Base-by-base conservation (phyloP, 169 alveolate species). In the Plasmodium chabaudi region DNA sequence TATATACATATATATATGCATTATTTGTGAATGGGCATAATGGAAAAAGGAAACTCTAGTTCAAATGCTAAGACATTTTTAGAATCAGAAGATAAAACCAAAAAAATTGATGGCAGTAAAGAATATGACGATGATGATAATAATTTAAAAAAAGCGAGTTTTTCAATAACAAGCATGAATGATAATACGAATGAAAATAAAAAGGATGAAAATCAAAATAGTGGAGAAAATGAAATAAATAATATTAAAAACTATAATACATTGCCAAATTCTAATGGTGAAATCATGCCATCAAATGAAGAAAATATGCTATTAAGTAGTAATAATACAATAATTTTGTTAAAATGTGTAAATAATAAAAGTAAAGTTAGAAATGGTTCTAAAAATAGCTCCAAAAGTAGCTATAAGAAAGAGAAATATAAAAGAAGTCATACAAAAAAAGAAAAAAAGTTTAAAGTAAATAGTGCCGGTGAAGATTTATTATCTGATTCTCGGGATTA, bases 291-390 rank as follows among this genome's bases (percentile, higher is more conserved):
- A 1, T 34, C 39, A 60, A 21, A 68, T 42, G 47, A 68, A 5
- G 9, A 68, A 15, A 3, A 71, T 42, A 34, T n/a, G 34, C 39
- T 71, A 21, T 9, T 34, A 49, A 60, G 44, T 9, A 53, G 49
- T 23, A 72, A 68, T 57, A 77, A 77, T 56, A 77, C 88, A 15
- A 46, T 77, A 65, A 55, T 63, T 21, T 77, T 77, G n/a, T 77
- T n/a, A 42, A 61, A 21, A 25, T 49, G 42, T 5, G 44, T 34
- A 51, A 53, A 51, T 77, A 57, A 44, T 64, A 47, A 57, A 39
- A 27, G 9, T 63, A 65, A 67, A 17, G 72, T 19, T 34, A 82
- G 56, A 17, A 51, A 67, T 2, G 42, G 56, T 67, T 55, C 34
- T 47, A n/a, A 42, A 17, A 65, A n/a, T 25, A 23, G 21, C 25